Evolutionary conservation across 2,329 filamentous ascomycete genomes (phyloP).

Genomic region (Colletotrichum zoysiae): DNA sequence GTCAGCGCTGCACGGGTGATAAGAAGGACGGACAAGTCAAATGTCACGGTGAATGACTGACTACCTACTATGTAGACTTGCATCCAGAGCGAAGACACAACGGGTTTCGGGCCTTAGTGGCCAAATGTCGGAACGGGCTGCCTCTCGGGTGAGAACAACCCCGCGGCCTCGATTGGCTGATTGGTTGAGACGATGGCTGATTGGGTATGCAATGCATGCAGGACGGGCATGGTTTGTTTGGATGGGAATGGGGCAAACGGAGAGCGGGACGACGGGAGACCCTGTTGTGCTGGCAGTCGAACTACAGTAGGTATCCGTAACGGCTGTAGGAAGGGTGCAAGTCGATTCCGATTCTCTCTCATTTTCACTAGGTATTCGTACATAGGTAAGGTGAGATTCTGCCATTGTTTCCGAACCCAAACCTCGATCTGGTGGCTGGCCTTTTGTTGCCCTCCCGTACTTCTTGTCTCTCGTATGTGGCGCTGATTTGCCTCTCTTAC

Average conservation of each 20-base stretch:
- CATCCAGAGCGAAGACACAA: background rate
- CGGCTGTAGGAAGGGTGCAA: conserved; percentile 35
- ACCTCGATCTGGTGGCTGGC: too few relatives aligned
- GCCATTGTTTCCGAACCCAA: too few relatives aligned
- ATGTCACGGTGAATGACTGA: background rate
- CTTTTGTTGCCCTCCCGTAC: background rate
- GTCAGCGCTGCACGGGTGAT: conserved; percentile 5
- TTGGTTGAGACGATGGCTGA: background rate
- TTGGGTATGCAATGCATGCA: background rate
- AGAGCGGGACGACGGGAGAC: conserved; percentile 13
- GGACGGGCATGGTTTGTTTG: too few relatives aligned
- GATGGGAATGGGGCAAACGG: background rate
- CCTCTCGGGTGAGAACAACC: conserved; percentile 1
- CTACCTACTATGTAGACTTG: too few relatives aligned
- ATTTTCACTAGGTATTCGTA: too few relatives aligned
- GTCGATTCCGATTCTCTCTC: too few relatives aligned
- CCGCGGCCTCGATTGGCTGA: conserved; percentile 12
- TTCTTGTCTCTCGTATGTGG: background rate
- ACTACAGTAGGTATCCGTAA: too few relatives aligned
- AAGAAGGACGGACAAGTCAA: conserved; percentile 13
- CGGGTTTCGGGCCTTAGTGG: background rate
- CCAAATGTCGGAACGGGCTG: conserved; percentile 21
- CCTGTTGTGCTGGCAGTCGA: conserved; percentile 24
- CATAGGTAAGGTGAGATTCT: too few relatives aligned
- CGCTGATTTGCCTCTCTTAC: background rate